Evolutionary conservation across 495 filamentous ascomycete species (phyloP).

Genomic region (Penicillium robsamsonii): DNA sequence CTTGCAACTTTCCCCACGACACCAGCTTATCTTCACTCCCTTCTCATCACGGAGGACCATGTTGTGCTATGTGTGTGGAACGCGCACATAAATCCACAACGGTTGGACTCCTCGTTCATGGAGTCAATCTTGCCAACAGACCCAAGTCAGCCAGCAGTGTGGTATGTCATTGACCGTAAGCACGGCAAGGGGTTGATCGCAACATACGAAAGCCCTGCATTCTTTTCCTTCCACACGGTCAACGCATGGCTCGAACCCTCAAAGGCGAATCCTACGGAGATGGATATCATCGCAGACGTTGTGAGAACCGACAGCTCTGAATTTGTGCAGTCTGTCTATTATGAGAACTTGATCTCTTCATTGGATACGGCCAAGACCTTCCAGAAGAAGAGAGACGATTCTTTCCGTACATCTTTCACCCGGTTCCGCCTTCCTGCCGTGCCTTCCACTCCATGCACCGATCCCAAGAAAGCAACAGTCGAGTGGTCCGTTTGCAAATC

Average conservation of each 20-base stretch:
- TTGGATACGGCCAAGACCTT: constrained; percentile 30
- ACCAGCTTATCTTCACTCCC: constrained; percentile 69
- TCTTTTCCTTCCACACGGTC: constrained; percentile 75
- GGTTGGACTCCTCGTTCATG: constrained; percentile 41
- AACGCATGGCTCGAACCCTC: constrained; percentile 67
- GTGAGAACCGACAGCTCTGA: constrained; percentile 55
- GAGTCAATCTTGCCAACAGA: constrained; percentile 44
- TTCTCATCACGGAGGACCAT: constrained; percentile 63
- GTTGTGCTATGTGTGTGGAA: constrained; percentile 68
- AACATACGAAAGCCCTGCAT: constrained; percentile 55
- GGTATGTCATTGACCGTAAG: constrained; percentile 67
- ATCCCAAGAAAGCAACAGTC: constrained; percentile 23
- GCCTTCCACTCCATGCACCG: constrained; percentile 13
- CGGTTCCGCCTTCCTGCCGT: constrained; percentile 51
- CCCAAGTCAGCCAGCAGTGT: constrained; percentile 49
- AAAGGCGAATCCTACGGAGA: constrained; percentile 31
- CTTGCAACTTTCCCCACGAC: constrained; percentile 60
- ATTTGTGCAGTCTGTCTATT: constrained; percentile 49
- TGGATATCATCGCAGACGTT: constrained; percentile 58
- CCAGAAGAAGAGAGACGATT: constrained; percentile 26
- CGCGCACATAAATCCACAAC: constrained; percentile 55
- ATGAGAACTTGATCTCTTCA: constrained; percentile 56
- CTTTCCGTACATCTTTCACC: constrained; percentile 35
- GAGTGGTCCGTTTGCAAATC: constrained; percentile 35
- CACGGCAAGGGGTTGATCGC: constrained; percentile 54